Evolutionary conservation across 1,139 yeast genomes (phyloP), one percentile per base, ranked within the genome.

Genomic region (Kazachstania sp.): DNA sequence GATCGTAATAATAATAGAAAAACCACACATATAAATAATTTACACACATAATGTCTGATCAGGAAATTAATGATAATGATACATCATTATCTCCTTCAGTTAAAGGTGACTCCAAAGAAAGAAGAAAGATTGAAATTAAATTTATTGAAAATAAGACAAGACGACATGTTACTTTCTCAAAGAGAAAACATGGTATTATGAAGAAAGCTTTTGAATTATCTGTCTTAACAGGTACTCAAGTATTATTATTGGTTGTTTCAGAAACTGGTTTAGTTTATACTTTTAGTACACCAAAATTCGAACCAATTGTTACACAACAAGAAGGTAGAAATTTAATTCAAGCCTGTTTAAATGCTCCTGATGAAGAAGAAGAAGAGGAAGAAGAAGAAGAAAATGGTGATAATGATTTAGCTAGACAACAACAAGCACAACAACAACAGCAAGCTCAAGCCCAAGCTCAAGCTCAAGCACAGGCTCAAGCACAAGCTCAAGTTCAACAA

Each of bases 121-220:
- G 97, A 70, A 83, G 97, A 71, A 92, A 92, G 71, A 92, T 92
- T 64, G 97, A 92, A 69, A 92, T 92, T 68, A 87, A 88, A 72
- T 92, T 92, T 64, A 92, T 92, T 62, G 95, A 90, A 70, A 97
- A 92, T 69, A 92, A 92, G 71, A 86, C 96, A 31, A 82, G 97
- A 68, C 87, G 98, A 64, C 98, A 92, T 70, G 92, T 92, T 59
- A 92, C 98, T 28, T 55, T 44, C 19, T 86, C 96, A 46, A 92
- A 92, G 72, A 85, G 98, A 69, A 90, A 92, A 70, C 97, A 97
- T 39, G 98, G 98, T 55, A 92, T 92, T 61, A 92, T 92, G 98
- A 92, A 92, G 71, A 92, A 84, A 72, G 98, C 98, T 16, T 92
- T 92, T 70, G 98, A 92, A 67, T 76, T 92, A 56, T 83, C 95